Conservation (phyloP, 345 rosid genomes). For the Sonneratia caseolaris region DNA sequence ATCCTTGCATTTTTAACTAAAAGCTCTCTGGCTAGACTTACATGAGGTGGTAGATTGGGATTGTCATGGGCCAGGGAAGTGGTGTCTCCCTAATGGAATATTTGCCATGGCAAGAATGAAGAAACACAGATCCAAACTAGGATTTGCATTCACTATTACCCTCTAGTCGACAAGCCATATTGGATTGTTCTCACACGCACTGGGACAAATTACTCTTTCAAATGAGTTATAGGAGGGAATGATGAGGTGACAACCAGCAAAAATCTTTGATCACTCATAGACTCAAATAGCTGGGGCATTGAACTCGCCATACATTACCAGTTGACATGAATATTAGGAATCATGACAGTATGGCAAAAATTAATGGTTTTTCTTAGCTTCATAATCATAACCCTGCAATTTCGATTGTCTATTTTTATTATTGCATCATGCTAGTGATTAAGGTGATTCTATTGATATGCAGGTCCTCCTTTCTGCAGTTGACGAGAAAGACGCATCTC, state of each 20-base stretch:
- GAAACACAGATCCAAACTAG: neutral
- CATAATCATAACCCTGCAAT: neutral
- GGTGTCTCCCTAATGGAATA: neutral
- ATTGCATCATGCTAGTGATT: neutral
- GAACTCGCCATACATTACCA: neutral
- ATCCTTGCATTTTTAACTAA: neutral
- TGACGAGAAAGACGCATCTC: slow-evolving; percentile 52
- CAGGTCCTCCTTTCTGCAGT: slow-evolving; percentile 85
- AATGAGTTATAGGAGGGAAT: neutral
- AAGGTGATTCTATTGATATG: slow-evolving; percentile 4
- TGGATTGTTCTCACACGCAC: neutral
- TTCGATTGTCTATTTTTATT: neutral
- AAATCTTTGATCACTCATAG: neutral
- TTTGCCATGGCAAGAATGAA: neutral
- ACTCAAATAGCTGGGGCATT: neutral
- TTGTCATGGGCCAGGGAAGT: neutral
- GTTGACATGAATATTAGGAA: neutral
- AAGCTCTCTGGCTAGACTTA: neutral
- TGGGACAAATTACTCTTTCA: neutral
- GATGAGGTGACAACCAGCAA: neutral
- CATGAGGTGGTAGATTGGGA: neutral
- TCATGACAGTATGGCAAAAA: neutral
- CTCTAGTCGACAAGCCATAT: neutral
- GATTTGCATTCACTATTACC: neutral
- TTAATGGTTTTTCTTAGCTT: slow-evolving; percentile 1